Evolutionary conservation across 345 rosid genomes (phyloP), one percentile per base, ranked within the genome.

Genomic region (Orychophragmus violaceus): DNA sequence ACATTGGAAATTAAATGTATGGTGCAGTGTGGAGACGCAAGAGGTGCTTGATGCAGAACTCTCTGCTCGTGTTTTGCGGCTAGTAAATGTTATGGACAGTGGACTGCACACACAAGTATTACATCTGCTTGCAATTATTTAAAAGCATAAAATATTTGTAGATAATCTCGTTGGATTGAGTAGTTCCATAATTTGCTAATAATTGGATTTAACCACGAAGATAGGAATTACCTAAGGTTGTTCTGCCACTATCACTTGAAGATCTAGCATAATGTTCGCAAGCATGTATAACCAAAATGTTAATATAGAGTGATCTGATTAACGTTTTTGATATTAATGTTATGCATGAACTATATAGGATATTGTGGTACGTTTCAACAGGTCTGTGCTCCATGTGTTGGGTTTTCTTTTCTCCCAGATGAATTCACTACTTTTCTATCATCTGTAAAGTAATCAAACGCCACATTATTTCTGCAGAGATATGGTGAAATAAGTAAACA

Each of bases 41-140:
- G 99, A 95, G 80, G 84, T 87, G 71, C 87, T 95, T 72, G 99
- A 95, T 81, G 99, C 99, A 4, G 99, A 95, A 77, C 96, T 95
- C 70, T 87, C 99, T 44, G 96, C 97, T 68, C 97, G 96, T 76
- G 90, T 95, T 76, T 76, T 95, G 84, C 95, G 85, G 81, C 81
- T 94, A 72, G 86, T 90, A 62, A 85, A 82, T 77, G 86, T 94
- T 70, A 85, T 85, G 58, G 99, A 95, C 70, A 89, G 88, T 84
- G 97, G 97, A 69, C 81, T 85, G 22, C 99, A 85, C 70, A 75
- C 79, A 77, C 97, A 95, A 91, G 97, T 90, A 74, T 54, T 35
- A 39, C 59, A 75, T 56, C 61, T 61, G 12, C 35, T 27, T 39
- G 58, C 25, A 42, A 8, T 60, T 42, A 2, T 9, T 41, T 32